Evolutionary conservation across 106 monocot species (phyloP).

Genomic region (Dendrobium chrysotoxum): DNA sequence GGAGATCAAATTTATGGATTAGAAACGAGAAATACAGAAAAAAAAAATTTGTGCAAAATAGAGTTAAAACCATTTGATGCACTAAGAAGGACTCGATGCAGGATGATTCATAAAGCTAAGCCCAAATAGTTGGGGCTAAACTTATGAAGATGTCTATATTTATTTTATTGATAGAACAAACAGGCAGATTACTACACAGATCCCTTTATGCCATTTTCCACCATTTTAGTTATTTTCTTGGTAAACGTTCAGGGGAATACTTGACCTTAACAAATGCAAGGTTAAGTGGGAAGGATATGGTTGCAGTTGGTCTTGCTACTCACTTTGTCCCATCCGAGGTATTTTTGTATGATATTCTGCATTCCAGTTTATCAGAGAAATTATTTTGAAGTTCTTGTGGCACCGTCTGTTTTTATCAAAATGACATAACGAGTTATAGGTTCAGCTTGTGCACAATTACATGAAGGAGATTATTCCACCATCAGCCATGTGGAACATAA

Average conservation of each 20-base stretch:
- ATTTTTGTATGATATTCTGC: constrained; percentile 5
- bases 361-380: not conserved
- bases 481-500: not conserved
- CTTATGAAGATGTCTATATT: not conserved
- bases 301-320: constrained; percentile 73
- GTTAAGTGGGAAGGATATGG: constrained; percentile 81
- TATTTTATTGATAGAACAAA: not conserved
- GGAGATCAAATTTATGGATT: not conserved
- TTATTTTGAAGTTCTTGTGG: not conserved
- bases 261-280: constrained; percentile 81
- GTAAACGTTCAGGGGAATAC: constrained; percentile 57
- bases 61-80: not conserved
- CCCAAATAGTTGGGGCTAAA: not conserved
- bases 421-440: not conserved
- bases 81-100: not conserved
- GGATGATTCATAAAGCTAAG: not conserved
- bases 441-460: not conserved
- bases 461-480: not conserved
- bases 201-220: not conserved
- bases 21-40: not conserved
- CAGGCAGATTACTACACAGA: not conserved
- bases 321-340: constrained; percentile 88
- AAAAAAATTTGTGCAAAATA: not conserved
- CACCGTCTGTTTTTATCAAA: not conserved
- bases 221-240: not conserved